These are phyloP conservation scores for Arachis stenosperma DNA, from an alignment of 306 rosid genomes.

Conservation along the genomic window DNA sequence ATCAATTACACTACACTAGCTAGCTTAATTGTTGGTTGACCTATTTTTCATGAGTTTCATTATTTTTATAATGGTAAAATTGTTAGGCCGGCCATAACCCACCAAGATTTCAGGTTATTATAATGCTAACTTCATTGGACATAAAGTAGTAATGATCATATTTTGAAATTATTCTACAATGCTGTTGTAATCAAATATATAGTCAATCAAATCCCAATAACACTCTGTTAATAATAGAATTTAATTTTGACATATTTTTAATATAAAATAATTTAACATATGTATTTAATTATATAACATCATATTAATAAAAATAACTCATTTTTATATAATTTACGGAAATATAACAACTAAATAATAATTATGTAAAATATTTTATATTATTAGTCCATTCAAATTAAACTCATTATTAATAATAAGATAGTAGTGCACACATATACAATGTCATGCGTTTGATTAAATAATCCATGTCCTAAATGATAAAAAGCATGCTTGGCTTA, in stretches of 20 bases:
- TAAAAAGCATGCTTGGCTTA: background rate
- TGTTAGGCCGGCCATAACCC: slow-evolving; percentile 38
- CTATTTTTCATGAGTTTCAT: slow-evolving; percentile 11
- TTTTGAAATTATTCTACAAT: background rate
- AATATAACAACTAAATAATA: no score
- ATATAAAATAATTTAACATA: no score
- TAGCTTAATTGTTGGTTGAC: slow-evolving; percentile 35
- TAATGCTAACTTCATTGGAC: slow-evolving; percentile 21
- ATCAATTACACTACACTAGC: slow-evolving; percentile 1
- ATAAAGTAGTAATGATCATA: background rate
- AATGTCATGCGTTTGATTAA: background rate
- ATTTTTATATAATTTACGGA: no score
- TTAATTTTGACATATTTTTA: no score
- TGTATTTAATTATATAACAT: no score
- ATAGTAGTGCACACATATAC: slow-evolving; percentile 3
- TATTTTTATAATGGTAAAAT: slow-evolving; percentile 15
- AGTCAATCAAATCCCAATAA: background rate
- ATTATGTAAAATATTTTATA: no score
- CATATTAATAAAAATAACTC: no score
- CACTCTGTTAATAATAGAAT: no score
- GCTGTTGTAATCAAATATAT: background rate
- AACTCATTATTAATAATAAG: no score
- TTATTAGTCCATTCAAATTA: no score
- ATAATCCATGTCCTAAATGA: background rate
- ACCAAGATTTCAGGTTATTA: slow-evolving; percentile 28